These are phyloP conservation scores for Ambrosiella beaveri DNA, from an alignment of 2,329 filamentous ascomycete species.

Conservation along the genomic window DNA sequence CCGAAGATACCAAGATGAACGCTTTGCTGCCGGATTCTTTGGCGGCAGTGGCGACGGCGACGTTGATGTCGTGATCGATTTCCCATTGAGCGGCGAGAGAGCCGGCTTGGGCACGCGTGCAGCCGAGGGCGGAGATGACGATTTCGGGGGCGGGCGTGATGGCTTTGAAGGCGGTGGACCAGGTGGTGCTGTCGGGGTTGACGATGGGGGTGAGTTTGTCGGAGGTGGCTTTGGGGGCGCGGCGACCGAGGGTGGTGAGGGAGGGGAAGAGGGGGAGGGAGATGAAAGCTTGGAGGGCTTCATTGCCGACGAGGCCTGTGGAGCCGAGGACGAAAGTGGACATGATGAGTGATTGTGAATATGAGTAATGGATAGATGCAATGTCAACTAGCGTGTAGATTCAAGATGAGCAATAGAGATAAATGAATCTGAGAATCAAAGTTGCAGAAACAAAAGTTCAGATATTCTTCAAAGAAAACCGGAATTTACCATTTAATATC, in stretches of 20 bases:
- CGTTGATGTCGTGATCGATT: slow-evolving; percentile 75
- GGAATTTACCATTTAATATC: no score
- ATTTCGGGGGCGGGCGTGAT: slow-evolving; percentile 39
- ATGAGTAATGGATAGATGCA: not conserved
- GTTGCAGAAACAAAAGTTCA: no score
- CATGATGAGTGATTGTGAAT: slow-evolving; percentile 20
- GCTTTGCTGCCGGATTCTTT: slow-evolving; percentile 53
- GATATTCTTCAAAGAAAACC: no score
- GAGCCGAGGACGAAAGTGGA: slow-evolving; percentile 41
- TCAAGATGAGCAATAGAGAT: not conserved
- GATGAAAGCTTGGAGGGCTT: slow-evolving; percentile 55
- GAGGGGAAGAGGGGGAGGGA: slow-evolving; percentile 29
- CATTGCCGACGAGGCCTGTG: slow-evolving; percentile 52
- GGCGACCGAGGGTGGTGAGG: slow-evolving; percentile 50
- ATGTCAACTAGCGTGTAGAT: not conserved
- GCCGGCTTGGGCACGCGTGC: slow-evolving; percentile 59
- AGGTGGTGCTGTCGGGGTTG: slow-evolving; percentile 50
- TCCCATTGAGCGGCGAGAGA: slow-evolving; percentile 65
- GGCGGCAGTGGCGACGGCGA: slow-evolving; percentile 59
- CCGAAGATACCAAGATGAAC: slow-evolving; percentile 59
- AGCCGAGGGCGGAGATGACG: slow-evolving; percentile 66
- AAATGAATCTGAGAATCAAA: no score
- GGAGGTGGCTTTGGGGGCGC: slow-evolving; percentile 34
- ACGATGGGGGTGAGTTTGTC: slow-evolving; percentile 47
- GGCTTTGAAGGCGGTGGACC: slow-evolving; percentile 42